Evolutionary conservation across 2,329 filamentous ascomycete species (phyloP), one percentile per base, ranked within the genome.

Genomic region (Stagonosporopsis tanaceti): DNA sequence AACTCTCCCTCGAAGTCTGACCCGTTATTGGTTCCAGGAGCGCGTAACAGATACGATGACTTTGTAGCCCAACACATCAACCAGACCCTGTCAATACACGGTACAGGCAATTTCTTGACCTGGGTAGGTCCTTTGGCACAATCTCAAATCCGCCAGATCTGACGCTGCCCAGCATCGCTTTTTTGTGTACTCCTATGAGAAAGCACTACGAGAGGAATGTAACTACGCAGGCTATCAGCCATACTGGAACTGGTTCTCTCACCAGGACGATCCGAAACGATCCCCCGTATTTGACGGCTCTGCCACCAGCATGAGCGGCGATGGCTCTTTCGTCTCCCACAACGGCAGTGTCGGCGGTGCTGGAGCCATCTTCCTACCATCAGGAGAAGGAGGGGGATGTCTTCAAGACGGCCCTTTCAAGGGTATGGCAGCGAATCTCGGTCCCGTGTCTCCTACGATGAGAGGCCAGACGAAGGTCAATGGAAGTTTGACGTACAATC

Each of bases 221-320:
- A 71, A 72, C 12, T 80, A 78, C 54, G 65, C 55, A 2, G 65
- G 63, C 32, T 64, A 66, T 37, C 70, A 74, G 28, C 77, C 77
- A 2, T 84, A 83, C 71, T 81, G 80, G 75, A 81, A 85, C 68
- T 85, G 82, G 80, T 54, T 61, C 25, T 53, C 50, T 15, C 50
- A 60, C 28, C 58, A 61, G 22, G 54, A 65, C 3, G 47, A 68
- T 60, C 77, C 79, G 1, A 63, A 71, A 4, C 57, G 51, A 5
- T 65, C 60, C 3, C 67, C 68, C 2, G 52, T 72, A 15, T 70
- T 72, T 14, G 66, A 72, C 39, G 68, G 68, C 17, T 63, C 57
- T 22, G 58, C 55, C 2, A 65, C 63, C 12, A 81, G 78, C 50
- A 71, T 85, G 52, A 59, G 64, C 34, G 65, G 67, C 4, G 64